Evolutionary conservation across 2,329 filamentous ascomycete genomes (phyloP), one percentile per base, ranked within the genome.

Genomic region (Trichoderma koningiopsis): DNA sequence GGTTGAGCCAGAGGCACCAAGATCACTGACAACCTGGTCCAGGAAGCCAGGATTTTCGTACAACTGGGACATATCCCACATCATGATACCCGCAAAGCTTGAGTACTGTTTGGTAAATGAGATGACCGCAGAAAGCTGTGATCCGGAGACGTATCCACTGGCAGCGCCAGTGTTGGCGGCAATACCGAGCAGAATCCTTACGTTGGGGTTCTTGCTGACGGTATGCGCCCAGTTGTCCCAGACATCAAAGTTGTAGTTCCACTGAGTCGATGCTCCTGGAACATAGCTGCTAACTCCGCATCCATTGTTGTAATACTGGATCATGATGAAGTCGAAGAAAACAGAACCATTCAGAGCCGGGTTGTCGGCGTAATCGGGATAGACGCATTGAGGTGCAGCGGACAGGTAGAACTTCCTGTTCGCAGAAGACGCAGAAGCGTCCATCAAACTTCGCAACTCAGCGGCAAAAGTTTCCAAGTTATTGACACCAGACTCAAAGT

Each of bases 271-370:
- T 0, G 80, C 70, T 6, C 84, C 84, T 0, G 79, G 66, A 1
- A 79, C 73, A 79, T 84, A 92, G 37, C 82, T 83, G 71, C 82
- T 77, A 1, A 87, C 78, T 16, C 88, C 88, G 76, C 90, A 92
- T 76, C 81, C 87, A 81, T 91, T 91, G 82, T 91, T 90, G 79
- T 91, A 91, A 78, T 90, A 91, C 77, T 91, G 88, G 40, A 90
- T 83, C 77, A 85, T 86, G 71, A 91, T 78, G 27, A 86, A 87
- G 75, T 91, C 88, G 69, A 91, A 86, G 19, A 77, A 73, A 11
- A 90, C 85, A 1, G 79, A 84, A 70, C 84, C 79, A 37, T 91
- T 82, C 76, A 88, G 86, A 10, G 83, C 81, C 11, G 58, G 58
- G 70, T 86, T 83, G 73, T 88, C 83, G 31, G 89, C 85, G 0